Evolutionary conservation across 2,329 filamentous ascomycete species (phyloP), one percentile per base, ranked within the genome.

Genomic region (Colletotrichum sp.): DNA sequence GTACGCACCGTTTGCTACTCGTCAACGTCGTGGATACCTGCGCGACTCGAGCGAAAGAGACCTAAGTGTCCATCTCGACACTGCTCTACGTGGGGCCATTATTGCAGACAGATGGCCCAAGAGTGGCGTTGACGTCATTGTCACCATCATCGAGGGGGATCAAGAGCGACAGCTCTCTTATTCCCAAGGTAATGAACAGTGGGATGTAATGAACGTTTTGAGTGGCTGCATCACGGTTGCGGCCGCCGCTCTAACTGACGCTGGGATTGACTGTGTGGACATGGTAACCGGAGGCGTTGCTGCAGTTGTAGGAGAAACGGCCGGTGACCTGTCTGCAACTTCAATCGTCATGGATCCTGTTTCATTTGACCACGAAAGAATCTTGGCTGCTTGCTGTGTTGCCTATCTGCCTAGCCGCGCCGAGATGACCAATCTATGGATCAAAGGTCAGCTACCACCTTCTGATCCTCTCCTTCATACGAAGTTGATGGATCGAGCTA

Each of bases 81-180:
- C 95, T 18, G 96, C 97, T 30, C 88, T 99, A 66, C 91, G 96
- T 39, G 96, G 96, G 1, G 94, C 95, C 9, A 93, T 98, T 66
- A 96, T 98, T 81, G 96, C 95, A 16, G 96, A 98, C 83, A 90
- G 96, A 74, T 99, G 96, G 95, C 97, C 97, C n/a, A 99, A 99
- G 88, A 98, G 95, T 83, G 96, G 95, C 60, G 93, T 98, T n/a
- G 97, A 99, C 83, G 93, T 99, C 55, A 93, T 98, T 22, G 92
- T 99, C 65, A 98, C 96, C 1, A 93, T 99, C 65, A 88, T 99
- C 22, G 97, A 99, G 86, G 96, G 95, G 5, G 97, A 98, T 81
- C 95, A 98, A 82, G 94, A 96, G 85, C 90, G 83, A 83, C 90
- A 84, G 83, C 84, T 84, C 62, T 86, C 85, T 4, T 82, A 87